Conservation (phyloP, 805 yeast genomes). For the Pichia pseudocactophila region DNA sequence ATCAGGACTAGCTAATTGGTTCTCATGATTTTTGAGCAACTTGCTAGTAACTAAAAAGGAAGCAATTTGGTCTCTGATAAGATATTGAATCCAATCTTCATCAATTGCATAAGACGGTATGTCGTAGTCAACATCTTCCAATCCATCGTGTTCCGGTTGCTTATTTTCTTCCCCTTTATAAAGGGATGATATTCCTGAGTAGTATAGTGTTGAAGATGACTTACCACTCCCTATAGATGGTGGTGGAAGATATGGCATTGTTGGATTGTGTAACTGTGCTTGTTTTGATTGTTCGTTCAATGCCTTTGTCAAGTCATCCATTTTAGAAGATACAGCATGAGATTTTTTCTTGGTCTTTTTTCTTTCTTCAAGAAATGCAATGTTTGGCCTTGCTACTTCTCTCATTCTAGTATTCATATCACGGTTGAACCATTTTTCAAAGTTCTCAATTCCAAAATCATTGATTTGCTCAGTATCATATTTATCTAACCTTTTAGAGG, state of each 20-base stretch:
- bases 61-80: conserved; percentile 20
- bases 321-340: conserved; percentile 22
- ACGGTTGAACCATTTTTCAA: conserved; percentile 50
- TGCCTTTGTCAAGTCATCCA: conserved; percentile 28
- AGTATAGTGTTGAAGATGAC: conserved; percentile 3
- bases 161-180: not conserved
- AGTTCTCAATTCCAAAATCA: conserved; percentile 39
- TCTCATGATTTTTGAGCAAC: not conserved
- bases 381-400: conserved; percentile 26
- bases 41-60: conserved; percentile 8
- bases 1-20: not conserved
- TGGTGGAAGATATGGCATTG: conserved; percentile 13
- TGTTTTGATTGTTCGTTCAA: conserved; percentile 21
- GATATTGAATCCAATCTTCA: conserved; percentile 28
- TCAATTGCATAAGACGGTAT: conserved; percentile 17
- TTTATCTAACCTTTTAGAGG: conserved; percentile 45
- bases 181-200: not conserved
- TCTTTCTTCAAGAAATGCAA: conserved; percentile 19
- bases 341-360: conserved; percentile 14
- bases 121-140: conserved; percentile 11
- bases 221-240: conserved; percentile 3
- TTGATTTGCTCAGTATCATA: conserved; percentile 40
- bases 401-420: conserved; percentile 37
- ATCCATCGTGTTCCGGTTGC: not conserved
- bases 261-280: conserved; percentile 20